These are phyloP conservation scores for Cornus florida DNA, from an alignment of 148 eudicot genomes.

Conservation along the genomic window DNA sequence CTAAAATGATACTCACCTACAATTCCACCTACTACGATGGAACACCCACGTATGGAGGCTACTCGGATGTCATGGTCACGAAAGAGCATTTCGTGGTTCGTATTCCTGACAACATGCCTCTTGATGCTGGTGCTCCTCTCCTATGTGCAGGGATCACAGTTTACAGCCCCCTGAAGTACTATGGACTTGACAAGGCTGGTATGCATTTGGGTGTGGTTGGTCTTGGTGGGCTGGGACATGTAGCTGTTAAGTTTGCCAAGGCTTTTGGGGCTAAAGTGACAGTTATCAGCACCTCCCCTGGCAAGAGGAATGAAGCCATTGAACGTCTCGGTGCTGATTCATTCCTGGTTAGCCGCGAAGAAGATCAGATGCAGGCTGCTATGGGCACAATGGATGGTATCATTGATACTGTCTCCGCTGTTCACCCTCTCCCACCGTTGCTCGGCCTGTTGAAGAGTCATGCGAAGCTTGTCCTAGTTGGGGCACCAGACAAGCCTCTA, in stretches of 20 bases:
- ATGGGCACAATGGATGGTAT: conserved; percentile 14
- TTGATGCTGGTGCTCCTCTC: conserved; percentile 17
- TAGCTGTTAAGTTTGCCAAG: conserved; percentile 21
- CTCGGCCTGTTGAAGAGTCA: conserved; percentile 9
- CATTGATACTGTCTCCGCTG: conserved; percentile 13
- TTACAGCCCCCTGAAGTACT: conserved; percentile 18
- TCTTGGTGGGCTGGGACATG: conserved; percentile 13
- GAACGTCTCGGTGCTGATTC: conserved; percentile 14
- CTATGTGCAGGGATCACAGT: conserved; percentile 13
- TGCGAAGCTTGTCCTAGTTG: conserved; percentile 4
- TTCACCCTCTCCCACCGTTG: conserved; percentile 1
- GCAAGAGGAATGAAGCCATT: conserved; percentile 12
- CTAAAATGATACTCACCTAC: conserved; percentile 8
- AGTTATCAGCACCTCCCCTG: conserved; percentile 15
- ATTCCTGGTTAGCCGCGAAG: neutral
- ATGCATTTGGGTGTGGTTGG: conserved; percentile 21
- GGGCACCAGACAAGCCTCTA: conserved; percentile 7
- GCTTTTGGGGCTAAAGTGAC: conserved; percentile 21
- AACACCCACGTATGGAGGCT: conserved; percentile 17
- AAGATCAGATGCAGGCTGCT: conserved; percentile 3
- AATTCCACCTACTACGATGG: conserved; percentile 11
- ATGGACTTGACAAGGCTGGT: conserved; percentile 15
- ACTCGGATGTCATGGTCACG: conserved; percentile 13
- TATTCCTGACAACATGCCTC: conserved; percentile 15
- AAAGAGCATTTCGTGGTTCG: conserved; percentile 13